A percentile compares a stretch with the other conserved stretches of the same genome.
Conservation (phyloP, 306 rosid species). For the Dicorynia guianensis region DNA sequence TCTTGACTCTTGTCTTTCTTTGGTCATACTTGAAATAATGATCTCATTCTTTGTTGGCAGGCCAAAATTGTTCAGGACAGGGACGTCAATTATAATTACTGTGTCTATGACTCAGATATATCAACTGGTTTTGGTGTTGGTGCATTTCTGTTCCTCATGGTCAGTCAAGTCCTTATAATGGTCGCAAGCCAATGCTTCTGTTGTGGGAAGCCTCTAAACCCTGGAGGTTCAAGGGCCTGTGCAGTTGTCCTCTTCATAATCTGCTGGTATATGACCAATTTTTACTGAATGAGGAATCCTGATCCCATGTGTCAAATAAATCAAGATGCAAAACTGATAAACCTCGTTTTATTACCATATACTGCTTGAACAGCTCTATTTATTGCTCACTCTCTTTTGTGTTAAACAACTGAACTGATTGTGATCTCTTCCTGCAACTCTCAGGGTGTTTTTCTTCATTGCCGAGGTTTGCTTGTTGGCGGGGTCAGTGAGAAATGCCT, state of each 20-base stretch:
- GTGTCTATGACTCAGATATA: conserved; percentile 82
- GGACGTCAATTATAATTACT: conserved; percentile 56
- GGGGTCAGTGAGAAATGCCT: conserved; percentile 72
- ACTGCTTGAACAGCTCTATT: neutral
- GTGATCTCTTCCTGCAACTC: conserved; percentile 35
- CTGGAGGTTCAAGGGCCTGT: conserved; percentile 93
- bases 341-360: conserved; percentile 6
- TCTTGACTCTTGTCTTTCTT: conserved; percentile 13
- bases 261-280: conserved; percentile 77
- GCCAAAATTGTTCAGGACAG: conserved; percentile 58
- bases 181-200: conserved; percentile 97
- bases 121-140: conserved; percentile 96
- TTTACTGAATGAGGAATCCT: conserved; percentile 4
- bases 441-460: conserved; percentile 88
- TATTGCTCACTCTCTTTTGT: neutral
- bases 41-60: conserved; percentile 50
- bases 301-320: conserved; percentile 18
- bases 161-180: conserved; percentile 79
- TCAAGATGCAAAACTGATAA: conserved; percentile 23
- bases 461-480: conserved; percentile 81
- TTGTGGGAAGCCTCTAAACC: conserved; percentile 85
- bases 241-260: conserved; percentile 80
- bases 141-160: conserved; percentile 85
- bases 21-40: conserved; percentile 5
- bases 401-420: conserved; percentile 9